Percentiles rank a stretch among this genome's conserved stretches.
Conservation (phyloP, 805 yeast genomes). For the Metschnikowia drakensbergensis region DNA sequence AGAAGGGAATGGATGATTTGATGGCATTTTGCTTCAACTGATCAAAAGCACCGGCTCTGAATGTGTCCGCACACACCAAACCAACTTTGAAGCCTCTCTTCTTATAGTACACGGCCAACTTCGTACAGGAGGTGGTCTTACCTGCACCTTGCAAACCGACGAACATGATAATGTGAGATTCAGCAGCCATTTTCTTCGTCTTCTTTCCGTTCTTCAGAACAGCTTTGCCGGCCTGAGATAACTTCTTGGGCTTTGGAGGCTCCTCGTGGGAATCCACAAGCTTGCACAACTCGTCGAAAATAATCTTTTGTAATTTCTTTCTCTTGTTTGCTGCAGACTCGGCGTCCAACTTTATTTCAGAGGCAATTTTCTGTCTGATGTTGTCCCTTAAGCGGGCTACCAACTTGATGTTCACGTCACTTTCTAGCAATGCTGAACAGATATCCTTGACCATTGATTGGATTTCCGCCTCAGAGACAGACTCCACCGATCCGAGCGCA, state of each 20-base stretch:
- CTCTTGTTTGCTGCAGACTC: slow-evolving; percentile 61
- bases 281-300: slow-evolving; percentile 85
- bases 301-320: slow-evolving; percentile 84
- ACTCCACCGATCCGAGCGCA: slow-evolving; percentile 40
- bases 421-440: slow-evolving; percentile 83
- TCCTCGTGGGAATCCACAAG: slow-evolving; percentile 70
- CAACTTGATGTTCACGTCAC: slow-evolving; percentile 88
- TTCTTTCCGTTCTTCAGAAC: slow-evolving; percentile 27
- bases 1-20: slow-evolving; percentile 89
- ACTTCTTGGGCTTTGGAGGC: slow-evolving; percentile 81
- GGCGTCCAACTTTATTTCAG: slow-evolving; percentile 45
- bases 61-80: slow-evolving; percentile 97
- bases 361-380: slow-evolving; percentile 45
- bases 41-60: slow-evolving; percentile 99
- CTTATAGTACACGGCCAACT: slow-evolving; percentile 90
- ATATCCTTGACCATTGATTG: slow-evolving; percentile 73
- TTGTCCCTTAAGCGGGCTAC: slow-evolving; percentile 75
- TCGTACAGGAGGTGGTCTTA: slow-evolving; percentile 96
- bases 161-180: slow-evolving; percentile 78
- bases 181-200: slow-evolving; percentile 15
- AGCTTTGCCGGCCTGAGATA: slow-evolving; percentile 32
- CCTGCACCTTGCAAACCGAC: slow-evolving; percentile 99
- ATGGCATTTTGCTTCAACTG: slow-evolving; percentile 97
- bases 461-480: slow-evolving; percentile 39
- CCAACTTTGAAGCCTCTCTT: slow-evolving; percentile 93